These are phyloP conservation scores for Tulasnella sp. DNA, from an alignment of 768 basidiomycete species.

Conservation along the genomic window DNA sequence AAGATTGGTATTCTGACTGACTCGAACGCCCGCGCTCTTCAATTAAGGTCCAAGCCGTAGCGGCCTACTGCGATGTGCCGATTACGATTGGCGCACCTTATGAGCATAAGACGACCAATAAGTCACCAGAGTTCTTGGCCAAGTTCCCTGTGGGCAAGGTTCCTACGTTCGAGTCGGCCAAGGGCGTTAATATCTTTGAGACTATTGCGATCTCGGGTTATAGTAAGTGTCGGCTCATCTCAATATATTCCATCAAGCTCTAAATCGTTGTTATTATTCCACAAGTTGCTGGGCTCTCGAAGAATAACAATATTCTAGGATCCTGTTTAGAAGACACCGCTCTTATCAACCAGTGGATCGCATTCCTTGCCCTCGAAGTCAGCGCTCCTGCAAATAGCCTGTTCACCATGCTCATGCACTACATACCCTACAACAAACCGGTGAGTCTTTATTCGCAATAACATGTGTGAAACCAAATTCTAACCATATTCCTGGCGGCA, in stretches of 20 bases:
- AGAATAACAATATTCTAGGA: conserved; percentile 73
- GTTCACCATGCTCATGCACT: conserved; percentile 36
- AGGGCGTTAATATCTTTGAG: conserved; percentile 76
- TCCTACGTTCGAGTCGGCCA: conserved; percentile 64
- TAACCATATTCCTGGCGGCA: conserved; percentile 23
- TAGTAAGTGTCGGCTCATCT: conserved; percentile 45
- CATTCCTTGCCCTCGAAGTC: conserved; percentile 62
- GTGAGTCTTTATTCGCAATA: conserved; percentile 34
- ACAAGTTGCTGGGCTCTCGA: conserved; percentile 62
- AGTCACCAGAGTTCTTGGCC: conserved; percentile 15
- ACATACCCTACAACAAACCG: conserved; percentile 67
- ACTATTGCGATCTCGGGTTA: conserved; percentile 73
- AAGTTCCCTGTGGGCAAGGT: conserved; percentile 51
- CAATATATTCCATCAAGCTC: not conserved
- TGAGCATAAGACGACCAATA: conserved; percentile 14
- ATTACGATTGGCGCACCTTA: not conserved
- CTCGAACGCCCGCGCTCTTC: not conserved
- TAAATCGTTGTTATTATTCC: conserved; percentile 9
- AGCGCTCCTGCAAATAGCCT: conserved; percentile 31
- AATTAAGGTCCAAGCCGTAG: conserved; percentile 5
- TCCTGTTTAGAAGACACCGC: conserved; percentile 53
- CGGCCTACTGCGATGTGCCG: conserved; percentile 12
- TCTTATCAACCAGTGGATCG: conserved; percentile 75
- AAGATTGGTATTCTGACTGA: conserved; percentile 5
- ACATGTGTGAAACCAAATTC: not conserved